These are phyloP conservation scores for Selaginella tamariscina DNA, from an alignment of 75 land plant species.

Conservation along the genomic window DNA sequence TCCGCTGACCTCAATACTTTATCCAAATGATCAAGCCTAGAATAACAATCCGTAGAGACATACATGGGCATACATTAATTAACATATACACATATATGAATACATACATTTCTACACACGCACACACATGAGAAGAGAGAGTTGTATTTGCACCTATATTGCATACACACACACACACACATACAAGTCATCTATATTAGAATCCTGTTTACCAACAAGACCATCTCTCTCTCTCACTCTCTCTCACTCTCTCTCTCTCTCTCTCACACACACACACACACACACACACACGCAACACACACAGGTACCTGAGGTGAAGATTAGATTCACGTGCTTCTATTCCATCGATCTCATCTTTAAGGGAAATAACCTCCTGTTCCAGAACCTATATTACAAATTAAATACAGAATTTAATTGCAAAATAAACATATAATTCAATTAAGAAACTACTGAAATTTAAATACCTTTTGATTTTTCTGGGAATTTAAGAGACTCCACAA, in stretches of 20 bases:
- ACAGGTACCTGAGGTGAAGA: conserved; percentile 67
- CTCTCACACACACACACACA: neutral
- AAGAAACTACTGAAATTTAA: neutral
- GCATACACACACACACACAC: neutral
- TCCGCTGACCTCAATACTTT: conserved; percentile 67
- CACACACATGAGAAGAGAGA: neutral
- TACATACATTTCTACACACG: neutral
- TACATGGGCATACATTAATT: neutral
- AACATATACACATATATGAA: neutral
- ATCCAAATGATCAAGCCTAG: conserved; percentile 81
- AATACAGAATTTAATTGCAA: too few relatives aligned
- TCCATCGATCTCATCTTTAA: conserved; percentile 63
- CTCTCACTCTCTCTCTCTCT: neutral
- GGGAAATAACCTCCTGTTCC: conserved; percentile 55
- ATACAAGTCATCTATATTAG: neutral
- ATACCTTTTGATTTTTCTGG: neutral
- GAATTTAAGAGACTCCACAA: neutral
- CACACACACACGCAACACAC: neutral
- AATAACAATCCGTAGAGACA: neutral
- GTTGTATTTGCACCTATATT: conserved; percentile 1
- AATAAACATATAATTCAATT: neutral
- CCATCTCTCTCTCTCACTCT: neutral
- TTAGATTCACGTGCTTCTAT: conserved; percentile 76
- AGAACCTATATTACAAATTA: too few relatives aligned
- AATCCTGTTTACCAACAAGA: neutral